Conservation (phyloP, 2,329 filamentous ascomycete species). For the Colletotrichum brevisporum region DNA sequence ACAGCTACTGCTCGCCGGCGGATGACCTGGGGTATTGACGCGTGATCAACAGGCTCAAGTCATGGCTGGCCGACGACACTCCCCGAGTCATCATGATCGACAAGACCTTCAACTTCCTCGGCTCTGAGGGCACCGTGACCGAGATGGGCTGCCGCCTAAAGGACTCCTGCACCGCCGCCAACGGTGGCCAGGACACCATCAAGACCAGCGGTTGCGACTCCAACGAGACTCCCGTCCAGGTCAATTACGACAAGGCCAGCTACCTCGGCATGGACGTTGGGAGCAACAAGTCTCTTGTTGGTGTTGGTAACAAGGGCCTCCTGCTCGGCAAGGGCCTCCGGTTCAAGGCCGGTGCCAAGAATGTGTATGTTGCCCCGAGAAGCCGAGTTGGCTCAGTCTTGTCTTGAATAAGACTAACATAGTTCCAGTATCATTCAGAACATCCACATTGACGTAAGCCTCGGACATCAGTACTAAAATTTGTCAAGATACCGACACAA, state of each 20-base stretch:
- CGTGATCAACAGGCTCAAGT: conserved; percentile 38
- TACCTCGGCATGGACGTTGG: conserved; percentile 51
- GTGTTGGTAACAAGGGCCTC: conserved; percentile 53
- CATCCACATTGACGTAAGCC: conserved; percentile 42
- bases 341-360: conserved; percentile 49
- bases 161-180: conserved; percentile 33
- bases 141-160: conserved; percentile 45
- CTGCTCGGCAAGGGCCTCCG: conserved; percentile 58
- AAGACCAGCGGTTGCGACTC: conserved; percentile 45
- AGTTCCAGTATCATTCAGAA: conserved; percentile 57
- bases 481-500: conserved; percentile 56
- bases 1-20: not conserved
- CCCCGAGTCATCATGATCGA: conserved; percentile 53
- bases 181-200: conserved; percentile 45
- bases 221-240: conserved; percentile 36
- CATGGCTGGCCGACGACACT: conserved; percentile 48
- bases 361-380: conserved; percentile 42
- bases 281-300: conserved; percentile 58
- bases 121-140: conserved; percentile 43
- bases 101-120: conserved; percentile 46
- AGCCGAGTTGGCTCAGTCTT: no score
- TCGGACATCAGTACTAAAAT: no score
- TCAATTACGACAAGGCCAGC: conserved; percentile 51
- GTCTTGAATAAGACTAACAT: no score
- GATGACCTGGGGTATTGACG: not conserved